A percentile compares a stretch with the other conserved stretches of the same genome.
Conservation (phyloP, 164 flowering plant species). For the Vitis amurensis region DNA sequence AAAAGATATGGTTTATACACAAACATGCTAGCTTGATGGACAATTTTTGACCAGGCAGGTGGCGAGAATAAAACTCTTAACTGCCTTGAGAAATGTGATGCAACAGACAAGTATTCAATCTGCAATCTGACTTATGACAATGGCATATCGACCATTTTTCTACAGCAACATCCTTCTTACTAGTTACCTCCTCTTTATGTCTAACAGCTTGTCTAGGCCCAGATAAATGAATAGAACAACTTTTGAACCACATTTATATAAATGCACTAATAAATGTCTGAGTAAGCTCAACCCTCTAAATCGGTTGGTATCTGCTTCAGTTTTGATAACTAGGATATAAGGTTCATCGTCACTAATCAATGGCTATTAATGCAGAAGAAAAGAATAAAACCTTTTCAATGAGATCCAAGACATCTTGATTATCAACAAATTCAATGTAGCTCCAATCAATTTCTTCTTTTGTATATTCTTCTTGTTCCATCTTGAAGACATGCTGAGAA, state of each 20-base stretch:
- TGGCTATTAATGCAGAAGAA: not conserved
- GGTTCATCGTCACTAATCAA: not conserved
- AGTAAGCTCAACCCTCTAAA: not conserved
- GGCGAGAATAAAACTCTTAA: not conserved
- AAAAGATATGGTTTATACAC: too few relatives aligned
- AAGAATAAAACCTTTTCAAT: conserved; percentile 60
- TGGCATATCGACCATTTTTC: not conserved
- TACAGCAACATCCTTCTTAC: not conserved
- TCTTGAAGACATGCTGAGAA: conserved; percentile 76
- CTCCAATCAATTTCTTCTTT: conserved; percentile 82
- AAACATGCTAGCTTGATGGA: not conserved
- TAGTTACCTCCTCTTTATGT: not conserved
- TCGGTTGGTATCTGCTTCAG: not conserved
- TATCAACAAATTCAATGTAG: conserved; percentile 83
- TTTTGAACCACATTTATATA: not conserved
- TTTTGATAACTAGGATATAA: not conserved
- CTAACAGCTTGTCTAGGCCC: not conserved
- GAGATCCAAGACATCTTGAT: conserved; percentile 84
- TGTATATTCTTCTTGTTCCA: conserved; percentile 89
- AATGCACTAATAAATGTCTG: not conserved
- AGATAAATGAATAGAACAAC: not conserved
- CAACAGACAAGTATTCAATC: not conserved
- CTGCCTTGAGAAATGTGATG: not conserved
- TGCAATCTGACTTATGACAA: not conserved
- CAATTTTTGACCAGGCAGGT: not conserved